Conservation (phyloP, 2,329 filamentous ascomycete species). For the Ophiocordyceps australis region DNA sequence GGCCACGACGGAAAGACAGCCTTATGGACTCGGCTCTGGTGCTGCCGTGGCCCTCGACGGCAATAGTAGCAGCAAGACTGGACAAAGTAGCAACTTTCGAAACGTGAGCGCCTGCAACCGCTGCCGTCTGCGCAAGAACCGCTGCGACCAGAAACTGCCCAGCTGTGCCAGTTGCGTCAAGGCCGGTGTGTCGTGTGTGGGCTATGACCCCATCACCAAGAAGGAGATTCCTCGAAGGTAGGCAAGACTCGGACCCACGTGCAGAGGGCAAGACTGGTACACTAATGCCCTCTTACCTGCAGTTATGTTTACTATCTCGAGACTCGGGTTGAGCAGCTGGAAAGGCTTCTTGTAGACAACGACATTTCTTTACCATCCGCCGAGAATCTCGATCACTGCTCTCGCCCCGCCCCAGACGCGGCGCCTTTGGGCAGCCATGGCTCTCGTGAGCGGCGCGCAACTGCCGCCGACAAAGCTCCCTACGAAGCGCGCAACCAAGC, state of each 20-base stretch:
- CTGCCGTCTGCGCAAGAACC: slow-evolving; percentile 80
- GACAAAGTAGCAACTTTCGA: slow-evolving; percentile 51
- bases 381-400: slow-evolving; percentile 46
- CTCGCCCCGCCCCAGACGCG: slow-evolving; percentile 23
- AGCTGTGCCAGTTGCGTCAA: slow-evolving; percentile 87
- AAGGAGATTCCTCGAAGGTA: slow-evolving; percentile 84
- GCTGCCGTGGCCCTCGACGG: too few relatives aligned
- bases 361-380: slow-evolving; percentile 56
- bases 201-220: slow-evolving; percentile 93
- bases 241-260: too few relatives aligned
- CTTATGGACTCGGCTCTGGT: too few relatives aligned
- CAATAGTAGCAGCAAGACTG: slow-evolving; percentile 19
- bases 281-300: slow-evolving; percentile 4
- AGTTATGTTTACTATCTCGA: slow-evolving; percentile 94
- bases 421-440: too few relatives aligned
- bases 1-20: too few relatives aligned
- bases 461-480: slow-evolving; percentile 13
- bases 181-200: slow-evolving; percentile 78
- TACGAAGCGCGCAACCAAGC: slow-evolving; percentile 13
- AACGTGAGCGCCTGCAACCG: slow-evolving; percentile 92
- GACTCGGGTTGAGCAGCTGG: slow-evolving; percentile 67
- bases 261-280: too few relatives aligned
- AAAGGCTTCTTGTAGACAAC: slow-evolving; percentile 52
- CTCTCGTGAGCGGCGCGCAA: too few relatives aligned
- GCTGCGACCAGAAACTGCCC: slow-evolving; percentile 84